Base-by-base conservation (phyloP, 2,329 filamentous ascomycete genomes). In the Colletotrichum gloeosporioides region DNA sequence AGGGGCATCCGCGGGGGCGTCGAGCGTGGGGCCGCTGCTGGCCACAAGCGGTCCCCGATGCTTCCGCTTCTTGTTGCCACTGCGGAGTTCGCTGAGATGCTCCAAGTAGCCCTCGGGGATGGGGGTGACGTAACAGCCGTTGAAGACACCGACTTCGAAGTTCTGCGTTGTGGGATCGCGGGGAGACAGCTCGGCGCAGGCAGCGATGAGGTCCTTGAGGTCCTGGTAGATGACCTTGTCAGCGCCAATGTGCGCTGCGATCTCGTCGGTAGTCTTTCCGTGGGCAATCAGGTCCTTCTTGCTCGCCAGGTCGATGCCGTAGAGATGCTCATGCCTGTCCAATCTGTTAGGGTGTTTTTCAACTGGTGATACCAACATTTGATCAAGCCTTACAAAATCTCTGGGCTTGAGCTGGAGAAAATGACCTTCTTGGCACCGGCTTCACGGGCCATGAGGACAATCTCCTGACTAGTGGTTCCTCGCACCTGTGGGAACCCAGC, bases 91-190 rank as follows among this genome's bases (percentile, higher is more conserved):
- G 84, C 95, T 93, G 7, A 98, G 88, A 80, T 95, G 95, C 79
- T 95, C 92, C 79, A 98, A 97, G 86, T 98, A 98, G 49, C 91
- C 93, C 8, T 93, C 90, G 2, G 93, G 91, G 3, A 98, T 94
- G 0, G 92, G 92, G 0, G 96, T 98, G 77, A 95, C 89, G 84
- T 98, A 98, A 78, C 93, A 92, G 62, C 96, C 96, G 82, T 93
- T 95, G 87, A 99, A 98, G 10, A 98, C 96, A 70, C 96, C 96
- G 4, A 98, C 93, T 83, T 99, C 96, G 79, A 98, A 98, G 71
- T 93, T 88, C 10, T 88, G 88, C 80, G 91, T 82, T 44, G 85
- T 83, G 39, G 87, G 86, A 77, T 90, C 85, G 71, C 90, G 86
- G 67, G 92, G 90, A 77, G 92, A 93, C 6, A 95, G 90, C 79